Base-by-base conservation (phyloP, 208 protist species). In the Crithidia fasciculata region DNA sequence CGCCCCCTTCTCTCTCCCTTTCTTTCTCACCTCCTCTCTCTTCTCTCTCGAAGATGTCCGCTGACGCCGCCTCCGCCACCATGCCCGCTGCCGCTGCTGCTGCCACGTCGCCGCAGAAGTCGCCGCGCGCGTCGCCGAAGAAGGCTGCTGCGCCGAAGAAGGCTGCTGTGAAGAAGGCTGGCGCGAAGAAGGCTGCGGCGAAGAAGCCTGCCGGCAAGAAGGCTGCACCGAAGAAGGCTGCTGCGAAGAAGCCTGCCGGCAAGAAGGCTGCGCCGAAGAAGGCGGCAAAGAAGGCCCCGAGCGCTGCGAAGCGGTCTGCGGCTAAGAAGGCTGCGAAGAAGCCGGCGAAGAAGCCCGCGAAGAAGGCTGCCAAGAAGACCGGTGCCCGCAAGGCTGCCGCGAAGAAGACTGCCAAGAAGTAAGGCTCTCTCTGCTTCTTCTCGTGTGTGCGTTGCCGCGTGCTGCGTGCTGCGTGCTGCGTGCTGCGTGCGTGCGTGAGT, bases 251-350 rank as follows among this genome's bases (percentile, higher is more conserved):
- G 68, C 52, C 62, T 0, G 55, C 57, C 18, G 50, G 41, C 18
- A 84, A 86, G 77, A 80, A 73, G 77, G 0, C 74, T 9, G 64
- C 76, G 43, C 75, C 76, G 80, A 84, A 84, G 79, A 40, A 66
- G 2, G 69, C 56, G 18, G 53, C 49, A 16, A 84, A 84, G 76
- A 53, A 74, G 40, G 57, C 58, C 8, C 61, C 52, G 39, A 74
- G 71, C 58, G 60, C 68, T 0, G 69, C 61, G 61, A 66, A 55
- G 61, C 52, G 41, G 45, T 4, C 61, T 4, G 61, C 44, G 40
- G 73, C 41, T 41, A 66, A 55, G 61, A 54, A 39, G 18, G 19
- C 61, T 2, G 45, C 44, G 40, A 77, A 79, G 61, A 76, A 83
- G 69, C 62, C 54, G 2, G 62, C 55, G 40, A 65, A 65, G 58